Evolutionary conservation across 805 yeast genomes (phyloP), one percentile per base, ranked within the genome.

Genomic region (Yamadazyma insecticola): DNA sequence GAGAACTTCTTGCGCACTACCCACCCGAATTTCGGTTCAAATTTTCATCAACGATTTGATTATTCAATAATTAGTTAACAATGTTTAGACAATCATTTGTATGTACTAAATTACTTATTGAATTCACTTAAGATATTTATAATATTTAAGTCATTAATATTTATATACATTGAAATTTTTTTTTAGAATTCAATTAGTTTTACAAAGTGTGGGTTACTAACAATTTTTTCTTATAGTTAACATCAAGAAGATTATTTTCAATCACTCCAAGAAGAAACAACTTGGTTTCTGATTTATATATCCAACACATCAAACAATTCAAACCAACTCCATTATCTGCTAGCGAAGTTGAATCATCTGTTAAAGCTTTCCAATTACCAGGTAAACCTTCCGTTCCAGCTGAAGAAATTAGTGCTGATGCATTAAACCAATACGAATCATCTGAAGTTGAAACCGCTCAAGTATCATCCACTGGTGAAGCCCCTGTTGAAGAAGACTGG

Each of bases 251-350:
- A 61, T 49, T 53, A 37, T 57, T 66, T 47, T 60, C 71, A 31
- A 50, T 58, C 40, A 60, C 69, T 33, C 60, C 70, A 41, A 53
- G 58, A 51, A 61, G 65, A 57, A 47, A 46, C 47, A 74, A 89
- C 73, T 69, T 83, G 56, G 62, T 89, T 55, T 74, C 85, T 60
- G 96, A 89, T 47, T 74, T 89, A 48, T 89, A 89, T 71, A 66
- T 90, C 55, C 78, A 74, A 60, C 95, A 89, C 64, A 70, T 92
- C 64, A 85, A 81, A 70, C 76, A 78, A 41, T 89, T 85, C 78
- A 87, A 88, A 72, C 89, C 96, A 56, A 74, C 81, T 37, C 78
- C 87, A 39, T 56, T 81, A 33, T 64, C 82, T 37, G 76, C 83
- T 37, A 69, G 74, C 45, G 95, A 84, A 47, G 81, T 90, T 41